These are phyloP conservation scores for Plenodomus lindquistii DNA, from an alignment of 2,329 filamentous ascomycete genomes.

Conservation along the genomic window DNA sequence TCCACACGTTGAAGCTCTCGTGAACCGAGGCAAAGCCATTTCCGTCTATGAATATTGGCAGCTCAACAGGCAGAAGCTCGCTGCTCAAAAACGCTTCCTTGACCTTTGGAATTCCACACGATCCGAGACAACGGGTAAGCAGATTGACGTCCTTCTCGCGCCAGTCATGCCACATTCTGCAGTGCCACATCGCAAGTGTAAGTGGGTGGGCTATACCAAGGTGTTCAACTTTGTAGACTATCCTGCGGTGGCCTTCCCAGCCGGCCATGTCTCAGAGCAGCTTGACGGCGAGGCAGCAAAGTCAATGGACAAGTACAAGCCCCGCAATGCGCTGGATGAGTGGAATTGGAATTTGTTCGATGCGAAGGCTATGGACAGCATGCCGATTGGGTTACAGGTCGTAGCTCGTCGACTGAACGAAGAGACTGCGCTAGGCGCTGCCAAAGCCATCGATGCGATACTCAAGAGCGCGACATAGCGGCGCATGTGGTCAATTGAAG, in stretches of 20 bases:
- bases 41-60: constrained; percentile 71
- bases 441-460: constrained; percentile 30
- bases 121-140: constrained; percentile 49
- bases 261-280: constrained; percentile 51
- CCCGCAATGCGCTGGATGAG: constrained; percentile 56
- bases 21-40: constrained; percentile 56
- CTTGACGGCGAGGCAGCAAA: constrained; percentile 43
- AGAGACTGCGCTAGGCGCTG: constrained; percentile 45
- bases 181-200: constrained; percentile 52
- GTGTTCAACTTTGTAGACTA: constrained; percentile 68
- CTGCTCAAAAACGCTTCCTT: constrained; percentile 59
- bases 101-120: constrained; percentile 60
- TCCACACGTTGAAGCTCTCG: constrained; percentile 56
- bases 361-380: constrained; percentile 40
- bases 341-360: constrained; percentile 55
- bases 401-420: constrained; percentile 43
- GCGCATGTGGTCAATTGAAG: no score
- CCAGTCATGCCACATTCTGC: constrained; percentile 65
- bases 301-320: constrained; percentile 40
- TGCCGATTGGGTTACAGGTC: constrained; percentile 44
- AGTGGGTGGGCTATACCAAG: constrained; percentile 63
- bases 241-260: constrained; percentile 60
- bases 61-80: constrained; percentile 62
- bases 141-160: constrained; percentile 60
- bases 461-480: not conserved